Evolutionary conservation across 2,329 filamentous ascomycete species (phyloP).

Genomic region (Domatiomyces catenatus): DNA sequence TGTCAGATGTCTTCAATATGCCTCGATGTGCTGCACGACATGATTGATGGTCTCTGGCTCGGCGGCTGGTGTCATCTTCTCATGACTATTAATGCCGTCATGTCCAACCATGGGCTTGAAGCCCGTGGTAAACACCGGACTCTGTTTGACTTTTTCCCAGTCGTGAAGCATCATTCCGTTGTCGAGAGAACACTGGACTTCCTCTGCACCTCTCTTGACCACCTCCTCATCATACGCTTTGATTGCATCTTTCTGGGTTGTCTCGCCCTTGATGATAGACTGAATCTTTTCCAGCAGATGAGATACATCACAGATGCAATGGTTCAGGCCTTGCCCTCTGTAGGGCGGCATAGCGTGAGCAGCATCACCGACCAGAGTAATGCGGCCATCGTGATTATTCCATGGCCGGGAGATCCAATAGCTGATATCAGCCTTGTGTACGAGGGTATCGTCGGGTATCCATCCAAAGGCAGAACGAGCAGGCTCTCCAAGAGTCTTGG

Average conservation of each 20-base stretch:
- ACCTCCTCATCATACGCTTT: constrained; percentile 24
- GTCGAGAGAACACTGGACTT: constrained; percentile 29
- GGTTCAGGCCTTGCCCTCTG: constrained; percentile 43
- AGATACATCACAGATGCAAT: constrained; percentile 41
- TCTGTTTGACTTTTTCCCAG: constrained; percentile 17
- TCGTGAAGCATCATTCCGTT: constrained; percentile 35
- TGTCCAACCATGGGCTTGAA: not conserved
- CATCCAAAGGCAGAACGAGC: constrained; percentile 16
- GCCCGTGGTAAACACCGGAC: not conserved
- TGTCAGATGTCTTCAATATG: not conserved
- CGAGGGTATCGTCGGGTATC: constrained; percentile 16
- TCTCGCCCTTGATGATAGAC: not conserved
- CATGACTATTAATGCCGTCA: not conserved
- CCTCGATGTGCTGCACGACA: not conserved
- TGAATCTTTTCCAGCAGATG: constrained; percentile 22
- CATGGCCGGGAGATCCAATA: constrained; percentile 19
- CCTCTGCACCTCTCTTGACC: constrained; percentile 27
- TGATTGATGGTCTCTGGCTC: not conserved
- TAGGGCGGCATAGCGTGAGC: constrained; percentile 48
- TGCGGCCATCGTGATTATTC: constrained; percentile 19
- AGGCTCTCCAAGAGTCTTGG: constrained; percentile 15
- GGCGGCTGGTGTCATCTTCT: not conserved
- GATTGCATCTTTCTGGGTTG: constrained; percentile 13
- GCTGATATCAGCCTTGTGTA: constrained; percentile 15
- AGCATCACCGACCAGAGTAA: constrained; percentile 38